phyloP scores from a whole-genome alignment of 176 grass and related monocot species.

The Secale cereale region DNA sequence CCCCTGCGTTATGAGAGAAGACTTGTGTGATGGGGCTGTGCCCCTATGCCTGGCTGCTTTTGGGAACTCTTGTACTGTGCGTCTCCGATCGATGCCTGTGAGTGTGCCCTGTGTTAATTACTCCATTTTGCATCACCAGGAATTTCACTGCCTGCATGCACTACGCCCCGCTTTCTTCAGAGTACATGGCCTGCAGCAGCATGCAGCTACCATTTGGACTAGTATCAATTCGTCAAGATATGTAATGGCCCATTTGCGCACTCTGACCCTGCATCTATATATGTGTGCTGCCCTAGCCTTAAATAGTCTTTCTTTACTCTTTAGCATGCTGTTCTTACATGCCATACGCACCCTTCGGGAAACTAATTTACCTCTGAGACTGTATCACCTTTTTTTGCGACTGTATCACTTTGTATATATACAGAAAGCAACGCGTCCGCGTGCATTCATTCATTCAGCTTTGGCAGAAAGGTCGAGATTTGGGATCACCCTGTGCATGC shows the following conservation, averaged over 20 bases:
- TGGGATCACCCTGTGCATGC: background rate
- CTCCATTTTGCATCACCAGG: background rate
- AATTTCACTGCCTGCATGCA: constrained; percentile 9
- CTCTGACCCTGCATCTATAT: constrained; percentile 6
- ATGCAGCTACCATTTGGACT: constrained; percentile 43
- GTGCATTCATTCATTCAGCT: background rate
- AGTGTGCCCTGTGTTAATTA: background rate
- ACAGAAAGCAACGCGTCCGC: background rate
- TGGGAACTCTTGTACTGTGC: constrained; percentile 24
- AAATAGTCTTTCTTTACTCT: background rate
- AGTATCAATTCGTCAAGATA: constrained; percentile 43
- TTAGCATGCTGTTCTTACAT: background rate
- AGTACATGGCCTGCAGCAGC: background rate
- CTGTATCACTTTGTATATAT: background rate
- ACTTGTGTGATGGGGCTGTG: constrained; percentile 22
- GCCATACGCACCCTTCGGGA: background rate
- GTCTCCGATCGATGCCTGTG: constrained; percentile 15
- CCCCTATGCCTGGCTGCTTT: constrained; percentile 41
- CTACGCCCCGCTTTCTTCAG: too few relatives aligned
- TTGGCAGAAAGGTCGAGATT: constrained; percentile 18
- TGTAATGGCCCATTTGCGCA: background rate
- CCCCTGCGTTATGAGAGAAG: constrained; percentile 6
- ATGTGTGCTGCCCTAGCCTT: background rate
- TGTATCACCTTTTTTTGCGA: background rate
- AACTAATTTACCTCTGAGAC: background rate